Evolutionary conservation across 2,329 filamentous ascomycete species (phyloP), one percentile per base, ranked within the genome.

Genomic region (Fusarium sublunatum): DNA sequence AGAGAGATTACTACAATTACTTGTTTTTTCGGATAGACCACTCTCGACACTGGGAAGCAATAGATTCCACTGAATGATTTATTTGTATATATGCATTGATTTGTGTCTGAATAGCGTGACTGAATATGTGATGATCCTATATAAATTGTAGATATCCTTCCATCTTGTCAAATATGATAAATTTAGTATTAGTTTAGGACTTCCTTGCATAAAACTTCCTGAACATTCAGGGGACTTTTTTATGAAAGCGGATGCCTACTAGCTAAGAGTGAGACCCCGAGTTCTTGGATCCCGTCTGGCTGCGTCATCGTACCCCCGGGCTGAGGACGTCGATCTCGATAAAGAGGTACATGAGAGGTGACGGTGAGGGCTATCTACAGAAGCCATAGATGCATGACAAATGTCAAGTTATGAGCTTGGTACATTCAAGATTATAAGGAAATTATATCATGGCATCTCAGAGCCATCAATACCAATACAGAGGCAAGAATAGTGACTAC

Each of bases 61-160:
- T 70, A 71, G 69, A 71, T 70, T 72, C 67, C 61, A 72, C 63
- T 71, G 70, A 65, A 61, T 70, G 55, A 60, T 63, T 63, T 65
- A 62, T 65, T 67, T 69, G 64, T 69, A 66, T 42, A 59, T 67
- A 62, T 39, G 44, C 19, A 51, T 58, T 31, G 29, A 19, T 19
- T 11, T 58, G 22, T 39, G 24, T 38, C 19, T 26, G 41, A 7
- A 28, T 19, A 28, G 25, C 3, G 38, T 52, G 24, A 42, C 2
- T 19, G 32, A 35, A 35, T 35, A 13, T 35, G 32, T 7, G 19
- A 19, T 19, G 19, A 19, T 19, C 19, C 19, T 19, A 19, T 3
- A 19, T 19, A 19, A n/a, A n/a, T n/a, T n/a, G n/a, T n/a, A n/a
- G n/a, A n/a, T n/a, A n/a, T n/a, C n/a, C n/a, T n/a, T n/a, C n/a